Conservation (phyloP, 345 rosid species). For the Eucalyptus pauciflora region DNA sequence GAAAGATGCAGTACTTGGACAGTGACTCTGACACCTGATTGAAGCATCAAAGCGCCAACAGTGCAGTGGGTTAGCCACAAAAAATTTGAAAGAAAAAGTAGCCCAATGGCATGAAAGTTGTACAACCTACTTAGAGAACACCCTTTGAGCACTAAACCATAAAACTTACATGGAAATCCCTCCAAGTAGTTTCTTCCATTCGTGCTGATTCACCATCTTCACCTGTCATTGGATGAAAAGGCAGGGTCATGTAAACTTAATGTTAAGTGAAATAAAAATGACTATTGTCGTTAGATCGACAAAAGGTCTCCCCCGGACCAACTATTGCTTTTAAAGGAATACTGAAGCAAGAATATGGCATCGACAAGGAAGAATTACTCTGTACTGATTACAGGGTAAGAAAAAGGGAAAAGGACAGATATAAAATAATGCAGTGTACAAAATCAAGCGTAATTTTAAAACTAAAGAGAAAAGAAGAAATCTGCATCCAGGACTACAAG, state of each 20-base stretch:
- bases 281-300: not conserved
- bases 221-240: constrained; percentile 19
- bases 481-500: not conserved
- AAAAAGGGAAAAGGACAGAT: not conserved
- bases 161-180: constrained; percentile 28
- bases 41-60: not conserved
- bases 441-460: not conserved
- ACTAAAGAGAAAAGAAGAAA: not conserved
- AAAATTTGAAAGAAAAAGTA: not conserved
- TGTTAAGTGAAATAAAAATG: not conserved
- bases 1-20: constrained; percentile 62
- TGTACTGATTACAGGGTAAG: not conserved
- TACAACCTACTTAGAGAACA: not conserved
- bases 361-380: not conserved
- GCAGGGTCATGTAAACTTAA: not conserved
- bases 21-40: constrained; percentile 60
- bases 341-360: not conserved
- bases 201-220: constrained; percentile 34
- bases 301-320: not conserved
- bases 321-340: not conserved
- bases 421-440: not conserved
- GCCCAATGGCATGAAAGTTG: not conserved
- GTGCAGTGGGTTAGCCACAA: not conserved
- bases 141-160: not conserved
- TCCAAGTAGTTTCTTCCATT: constrained; percentile 57